A percentile compares a stretch with the other conserved stretches of the same genome.
Evolutionary conservation across 148 eudicot genomes (phyloP).

Genomic region (Nyssa sinensis): DNA sequence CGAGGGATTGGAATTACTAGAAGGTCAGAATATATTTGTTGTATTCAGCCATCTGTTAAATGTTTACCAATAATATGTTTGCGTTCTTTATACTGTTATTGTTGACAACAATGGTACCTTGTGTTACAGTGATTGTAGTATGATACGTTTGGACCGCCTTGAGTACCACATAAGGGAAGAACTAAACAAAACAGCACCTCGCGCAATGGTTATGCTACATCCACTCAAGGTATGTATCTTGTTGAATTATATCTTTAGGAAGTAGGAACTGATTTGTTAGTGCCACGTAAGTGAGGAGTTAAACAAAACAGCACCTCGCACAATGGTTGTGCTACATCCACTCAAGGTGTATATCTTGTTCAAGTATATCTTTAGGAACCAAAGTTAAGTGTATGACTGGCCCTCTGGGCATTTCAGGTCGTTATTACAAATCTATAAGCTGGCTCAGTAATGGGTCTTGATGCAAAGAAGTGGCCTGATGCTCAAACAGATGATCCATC

Average conservation of each 20-base stretch:
- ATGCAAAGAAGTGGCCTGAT: conserved; percentile 98
- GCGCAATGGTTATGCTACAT: conserved; percentile 76
- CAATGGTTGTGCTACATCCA: too few species aligned
- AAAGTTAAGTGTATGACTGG: conserved; percentile 22
- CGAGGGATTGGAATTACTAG: conserved; percentile 93
- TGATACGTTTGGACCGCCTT: conserved; percentile 69
- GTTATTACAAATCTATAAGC: conserved; percentile 86
- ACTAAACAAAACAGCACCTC: conserved; percentile 79
- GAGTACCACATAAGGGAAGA: too few species aligned
- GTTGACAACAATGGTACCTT: background rate
- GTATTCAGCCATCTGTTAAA: background rate
- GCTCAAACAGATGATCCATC: conserved; percentile 69
- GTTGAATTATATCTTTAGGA: background rate
- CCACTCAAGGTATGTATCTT: conserved; percentile 73
- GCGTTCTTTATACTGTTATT: background rate
- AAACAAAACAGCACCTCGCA: too few species aligned
- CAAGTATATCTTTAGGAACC: too few species aligned
- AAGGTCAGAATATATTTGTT: conserved; percentile 43
- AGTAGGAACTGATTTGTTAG: too few species aligned
- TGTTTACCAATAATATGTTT: background rate
- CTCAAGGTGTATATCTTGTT: too few species aligned
- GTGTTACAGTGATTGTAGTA: conserved; percentile 70
- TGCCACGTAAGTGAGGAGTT: background rate
- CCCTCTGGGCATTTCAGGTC: conserved; percentile 46
- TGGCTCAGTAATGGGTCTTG: conserved; percentile 61